phyloP scores from a whole-genome alignment of 805 yeast species.

The Metschnikowia cubensis region DNA sequence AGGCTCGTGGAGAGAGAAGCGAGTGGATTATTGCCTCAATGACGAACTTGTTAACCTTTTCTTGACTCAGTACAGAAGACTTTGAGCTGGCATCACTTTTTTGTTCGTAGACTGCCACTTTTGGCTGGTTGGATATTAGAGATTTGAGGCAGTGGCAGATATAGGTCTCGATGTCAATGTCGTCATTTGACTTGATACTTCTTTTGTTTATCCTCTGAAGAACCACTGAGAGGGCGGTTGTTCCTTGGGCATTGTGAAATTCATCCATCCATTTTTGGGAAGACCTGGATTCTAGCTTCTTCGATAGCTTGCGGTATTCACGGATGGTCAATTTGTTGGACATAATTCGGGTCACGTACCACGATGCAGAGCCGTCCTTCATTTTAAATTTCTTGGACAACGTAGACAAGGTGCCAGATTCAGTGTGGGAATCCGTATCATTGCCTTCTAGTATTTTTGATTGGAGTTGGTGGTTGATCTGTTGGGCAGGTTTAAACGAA shows the following conservation, averaged over 20 bases:
- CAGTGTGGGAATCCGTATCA: slow-evolving; percentile 3
- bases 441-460: background rate
- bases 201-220: slow-evolving; percentile 37
- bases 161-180: slow-evolving; percentile 36
- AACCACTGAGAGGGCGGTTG: slow-evolving; percentile 38
- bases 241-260: slow-evolving; percentile 42
- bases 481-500: background rate
- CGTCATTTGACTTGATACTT: slow-evolving; percentile 43
- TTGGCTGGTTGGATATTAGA: slow-evolving; percentile 22
- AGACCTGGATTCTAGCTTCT: slow-evolving; percentile 25
- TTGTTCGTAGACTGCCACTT: slow-evolving; percentile 5
- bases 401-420: slow-evolving; percentile 7
- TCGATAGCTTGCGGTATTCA: slow-evolving; percentile 34
- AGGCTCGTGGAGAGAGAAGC: slow-evolving; percentile 36
- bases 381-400: slow-evolving; percentile 22
- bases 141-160: slow-evolving; percentile 38
- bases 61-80: slow-evolving; percentile 2
- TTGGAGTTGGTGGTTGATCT: background rate
- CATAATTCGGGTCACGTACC: slow-evolving; percentile 39
- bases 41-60: slow-evolving; percentile 27
- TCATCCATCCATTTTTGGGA: slow-evolving; percentile 27
- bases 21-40: slow-evolving; percentile 36
- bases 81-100: slow-evolving; percentile 6
- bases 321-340: slow-evolving; percentile 28
- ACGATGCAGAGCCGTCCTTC: slow-evolving; percentile 38